Base-by-base conservation (phyloP, 2,329 filamentous ascomycete genomes). In the Aschersonia sp. region DNA sequence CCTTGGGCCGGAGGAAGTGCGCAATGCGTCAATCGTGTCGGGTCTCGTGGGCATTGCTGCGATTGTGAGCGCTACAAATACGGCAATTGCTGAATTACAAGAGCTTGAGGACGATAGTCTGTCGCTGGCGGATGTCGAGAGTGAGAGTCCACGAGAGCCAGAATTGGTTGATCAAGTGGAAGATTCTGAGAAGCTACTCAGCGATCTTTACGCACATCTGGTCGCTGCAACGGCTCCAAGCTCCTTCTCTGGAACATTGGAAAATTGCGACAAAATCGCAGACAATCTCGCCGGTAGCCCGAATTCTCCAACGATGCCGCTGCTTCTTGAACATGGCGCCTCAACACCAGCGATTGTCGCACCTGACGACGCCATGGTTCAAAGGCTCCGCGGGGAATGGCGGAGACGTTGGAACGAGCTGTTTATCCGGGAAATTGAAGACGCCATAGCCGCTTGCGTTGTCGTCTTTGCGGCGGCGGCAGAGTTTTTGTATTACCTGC, bases 401-500 rank as follows among this genome's bases (percentile, higher is more conserved):
- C 55, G 74, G 14, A 66, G 65, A 47, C 68, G 67, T 46, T 69
- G 68, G 52, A 65, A 68, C 47, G 70, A 65, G 49, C 61, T 67
- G 49, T 65, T 65, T n/a, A 59, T 71, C 35, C 66, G 64, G 39
- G 61, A 68, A 12, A 69, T 68, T 12, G 73, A 77, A 56, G 74
- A 77, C 49, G 67, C 69, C 35, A 60, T 76, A 32, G 74, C 74
- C 35, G 70, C 73, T 35, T 74, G 71, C 11, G 73, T 76, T 30
- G 66, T 76, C 30, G 67, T 77, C 22, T 74, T 73, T 51, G 73
- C 74, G 40, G 66, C 72, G 7, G 71, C 66, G 35, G 70, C 72
- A 50, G 66, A 64, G 7, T 11, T 41, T 41, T 14, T n/a, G 11
- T 42, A 56, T 75, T 49, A 71, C 66, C 48, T 67, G 68, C 43